Conservation (phyloP, 2,329 filamentous ascomycete species). For the Chaetomiaceae sp. region DNA sequence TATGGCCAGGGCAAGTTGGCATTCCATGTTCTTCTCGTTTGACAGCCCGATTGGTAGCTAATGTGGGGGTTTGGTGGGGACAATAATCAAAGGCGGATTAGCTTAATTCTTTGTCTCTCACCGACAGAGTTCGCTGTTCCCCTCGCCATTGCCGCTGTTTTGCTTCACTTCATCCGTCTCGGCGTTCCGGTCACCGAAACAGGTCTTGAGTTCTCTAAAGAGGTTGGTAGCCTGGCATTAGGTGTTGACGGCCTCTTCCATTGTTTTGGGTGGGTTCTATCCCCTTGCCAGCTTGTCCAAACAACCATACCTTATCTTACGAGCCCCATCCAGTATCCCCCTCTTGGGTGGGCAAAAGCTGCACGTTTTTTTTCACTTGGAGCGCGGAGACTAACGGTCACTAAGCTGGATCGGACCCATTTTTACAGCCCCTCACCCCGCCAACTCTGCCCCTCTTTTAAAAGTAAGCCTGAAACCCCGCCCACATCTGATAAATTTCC, state of each 20-base stretch:
- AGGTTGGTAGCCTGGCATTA: too few species aligned
- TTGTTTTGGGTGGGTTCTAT: too few species aligned
- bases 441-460: constrained; percentile 19
- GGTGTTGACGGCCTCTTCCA: too few species aligned
- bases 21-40: not conserved
- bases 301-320: too few species aligned
- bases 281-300: too few species aligned
- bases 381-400: not conserved
- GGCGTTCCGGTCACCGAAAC: too few species aligned
- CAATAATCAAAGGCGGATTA: constrained; percentile 8
- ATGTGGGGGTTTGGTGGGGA: not conserved
- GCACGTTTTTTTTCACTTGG: not conserved
- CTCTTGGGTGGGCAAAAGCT: too few species aligned
- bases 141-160: too few species aligned
- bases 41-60: constrained; percentile 1
- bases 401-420: constrained; percentile 1
- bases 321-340: too few species aligned
- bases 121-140: too few species aligned
- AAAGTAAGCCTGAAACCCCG: constrained; percentile 13
- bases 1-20: too few species aligned
- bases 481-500: constrained; percentile 16
- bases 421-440: constrained; percentile 18
- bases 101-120: constrained; percentile 11
- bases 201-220: too few species aligned
- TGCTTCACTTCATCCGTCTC: constrained; percentile 5